phyloP scores from a whole-genome alignment of 306 rosid genomes.

The Leucaena leucocephala region DNA sequence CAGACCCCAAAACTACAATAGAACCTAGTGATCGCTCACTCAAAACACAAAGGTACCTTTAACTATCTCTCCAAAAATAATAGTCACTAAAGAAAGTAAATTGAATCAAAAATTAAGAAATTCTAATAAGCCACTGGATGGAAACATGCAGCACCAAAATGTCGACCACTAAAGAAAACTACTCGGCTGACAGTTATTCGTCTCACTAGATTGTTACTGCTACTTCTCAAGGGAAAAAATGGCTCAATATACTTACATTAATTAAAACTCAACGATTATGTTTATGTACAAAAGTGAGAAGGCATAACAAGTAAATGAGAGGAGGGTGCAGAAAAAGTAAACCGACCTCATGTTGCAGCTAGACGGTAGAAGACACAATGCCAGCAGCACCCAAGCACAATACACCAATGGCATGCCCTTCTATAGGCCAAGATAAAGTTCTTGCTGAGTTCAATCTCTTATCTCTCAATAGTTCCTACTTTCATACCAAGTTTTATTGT shows the following conservation, averaged over 20 bases:
- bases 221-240: slow-evolving; percentile 21
- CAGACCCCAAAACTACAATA: background rate
- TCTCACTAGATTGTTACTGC: slow-evolving; percentile 9
- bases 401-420: slow-evolving; percentile 2
- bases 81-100: too few species aligned
- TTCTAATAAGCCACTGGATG: background rate
- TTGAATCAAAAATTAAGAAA: background rate
- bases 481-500: slow-evolving; percentile 42
- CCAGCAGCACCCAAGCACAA: slow-evolving; percentile 10
- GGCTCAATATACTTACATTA: slow-evolving; percentile 42
- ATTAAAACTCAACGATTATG: slow-evolving; percentile 36
- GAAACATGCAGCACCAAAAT: background rate
- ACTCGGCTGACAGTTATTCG: background rate
- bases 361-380: background rate
- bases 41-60: background rate
- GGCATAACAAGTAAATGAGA: slow-evolving; percentile 37
- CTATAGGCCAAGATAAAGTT: slow-evolving; percentile 1
- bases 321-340: slow-evolving; percentile 9
- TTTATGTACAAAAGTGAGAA: slow-evolving; percentile 59
- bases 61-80: background rate
- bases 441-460: slow-evolving; percentile 24
- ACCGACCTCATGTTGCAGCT: slow-evolving; percentile 20
- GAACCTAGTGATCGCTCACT: background rate
- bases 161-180: background rate
- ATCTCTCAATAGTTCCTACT: slow-evolving; percentile 39